Evolutionary conservation across 2,329 filamentous ascomycete genomes (phyloP), one percentile per base, ranked within the genome.

Genomic region (Aphanoascus verrucosus): DNA sequence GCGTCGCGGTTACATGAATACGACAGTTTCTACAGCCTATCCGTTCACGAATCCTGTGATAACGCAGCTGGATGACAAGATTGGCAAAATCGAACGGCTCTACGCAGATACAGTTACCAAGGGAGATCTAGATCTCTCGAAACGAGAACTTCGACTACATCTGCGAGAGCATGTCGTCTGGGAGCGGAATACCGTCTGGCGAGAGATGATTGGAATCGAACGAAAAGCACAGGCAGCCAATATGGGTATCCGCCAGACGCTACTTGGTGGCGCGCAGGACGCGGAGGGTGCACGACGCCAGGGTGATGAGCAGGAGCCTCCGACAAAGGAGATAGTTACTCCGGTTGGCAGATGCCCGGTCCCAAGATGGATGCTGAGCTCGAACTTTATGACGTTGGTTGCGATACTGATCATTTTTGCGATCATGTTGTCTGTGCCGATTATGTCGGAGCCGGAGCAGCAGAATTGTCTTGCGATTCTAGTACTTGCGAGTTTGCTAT

Each of bases 121-220:
- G 41, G 89, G 89, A 31, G 88, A 98, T 63, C 71, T 85, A 2
- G 75, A 79, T 5, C 73, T 85, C 11, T 90, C 93, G 3, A 87
- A 83, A 63, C 84, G 87, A 60, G 93, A 97, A 65, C 76, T 98
- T 54, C 81, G 93, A 52, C 81, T 95, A 31, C 90, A 98, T 65
- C 78, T 98, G 23, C 79, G 93, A 54, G 94, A 98, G 70, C 93
- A 98, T 68, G 90, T 98, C 17, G 91, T 97, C 0, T 98, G 93
- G 94, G 94, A 98, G 69, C 81, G 93, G 54, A 98, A 98, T 66
- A 98, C 93, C 0, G 93, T 98, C 15, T 98, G 93, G 93, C 79
- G 94, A 71, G 93, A 98, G 63, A 93, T 98, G 81, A 98, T 98
- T 66, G 93, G 91, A 51, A 91, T 98, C 61, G 94, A 98, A 73